Evolutionary conservation across 331 rosid species (phyloP).

Genomic region (Malus hybrid): DNA sequence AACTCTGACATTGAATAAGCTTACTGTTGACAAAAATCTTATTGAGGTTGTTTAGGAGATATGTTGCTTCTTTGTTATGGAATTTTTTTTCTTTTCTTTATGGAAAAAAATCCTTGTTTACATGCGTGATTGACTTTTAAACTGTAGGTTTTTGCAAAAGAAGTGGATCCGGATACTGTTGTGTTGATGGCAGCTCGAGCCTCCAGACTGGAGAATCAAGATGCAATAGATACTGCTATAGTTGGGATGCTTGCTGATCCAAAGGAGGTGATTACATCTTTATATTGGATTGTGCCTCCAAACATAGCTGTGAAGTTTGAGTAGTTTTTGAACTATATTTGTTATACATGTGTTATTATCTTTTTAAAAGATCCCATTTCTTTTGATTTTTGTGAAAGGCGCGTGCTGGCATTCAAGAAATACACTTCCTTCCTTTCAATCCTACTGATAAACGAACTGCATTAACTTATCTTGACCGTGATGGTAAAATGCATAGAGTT

Average conservation of each 20-base stretch:
- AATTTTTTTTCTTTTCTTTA: neutral
- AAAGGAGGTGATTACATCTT: slow-evolving; percentile 60
- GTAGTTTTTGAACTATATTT: slow-evolving; percentile 8
- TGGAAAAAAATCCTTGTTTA: slow-evolving; percentile 3
- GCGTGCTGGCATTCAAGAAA: slow-evolving; percentile 91
- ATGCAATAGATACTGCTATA: slow-evolving; percentile 92
- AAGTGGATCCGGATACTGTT: slow-evolving; percentile 83
- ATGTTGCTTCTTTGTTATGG: neutral
- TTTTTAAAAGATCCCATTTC: neutral
- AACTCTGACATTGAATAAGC: slow-evolving; percentile 89
- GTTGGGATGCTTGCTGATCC: slow-evolving; percentile 99
- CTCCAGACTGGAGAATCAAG: slow-evolving; percentile 93
- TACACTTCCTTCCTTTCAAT: slow-evolving; percentile 96
- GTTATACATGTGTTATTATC: neutral
- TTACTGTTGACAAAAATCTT: slow-evolving; percentile 84
- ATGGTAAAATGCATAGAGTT: slow-evolving; percentile 92
- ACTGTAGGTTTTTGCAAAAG: slow-evolving; percentile 75
- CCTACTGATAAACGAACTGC: slow-evolving; percentile 99
- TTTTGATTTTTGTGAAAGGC: slow-evolving; percentile 44
- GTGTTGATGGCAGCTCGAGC: slow-evolving; percentile 98
- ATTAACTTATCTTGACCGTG: slow-evolving; percentile 74
- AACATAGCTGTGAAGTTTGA: neutral
- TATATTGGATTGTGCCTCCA: neutral
- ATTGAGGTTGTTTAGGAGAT: slow-evolving; percentile 48
- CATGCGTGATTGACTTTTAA: slow-evolving; percentile 12